Evolutionary conservation across 225 moss, liverwort and hornwort genomes (phyloP), one percentile per base, ranked within the genome.

Genomic region (Pseudoscleropodium purum): DNA sequence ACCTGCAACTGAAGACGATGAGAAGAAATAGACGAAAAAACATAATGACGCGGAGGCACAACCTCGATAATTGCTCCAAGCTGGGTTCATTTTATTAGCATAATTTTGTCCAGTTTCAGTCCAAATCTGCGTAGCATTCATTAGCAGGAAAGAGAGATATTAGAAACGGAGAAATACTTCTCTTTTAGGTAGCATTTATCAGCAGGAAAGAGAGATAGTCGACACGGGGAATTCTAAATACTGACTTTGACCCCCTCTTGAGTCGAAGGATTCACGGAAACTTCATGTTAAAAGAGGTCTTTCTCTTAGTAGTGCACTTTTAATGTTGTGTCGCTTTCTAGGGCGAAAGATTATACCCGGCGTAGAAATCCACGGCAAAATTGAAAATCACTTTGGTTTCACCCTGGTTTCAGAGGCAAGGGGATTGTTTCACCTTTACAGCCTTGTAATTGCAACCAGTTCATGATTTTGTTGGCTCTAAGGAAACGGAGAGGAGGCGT

Each of bases 11-110:
- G 91, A 91, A 66, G 89, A 73, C 78, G 62, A 86, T 64, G 87
- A 93, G 76, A 85, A 85, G 87, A 83, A 84, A 64, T 92, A 92
- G 89, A 62, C 7, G 79, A 67, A 82, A 82, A 85, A n/a, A 14
- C 61, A 68, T 61, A 47, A 74, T 52, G 78, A 37, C 85, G 89
- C 45, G 84, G 83, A 83, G 73, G 56, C 41, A 34, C 62, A 75
- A n/a, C n/a, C 84, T 86, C 45, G 86, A 79, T 86, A 49, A 73
- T 76, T 81, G 75, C 85, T 91, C 84, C 61, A 85, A 77, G 85
- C 82, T 73, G 83, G 87, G 74, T 74, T 65, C 31, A 34, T 85
- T 75, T 66, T 86, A 62, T 52, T 88, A 92, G 88, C 86, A 80
- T 86, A 84, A 41, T 87, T 86, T 88, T 82, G 67, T 81, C 90